Conservation (phyloP, 495 filamentous ascomycete genomes). For the Neurospora sp. region DNA sequence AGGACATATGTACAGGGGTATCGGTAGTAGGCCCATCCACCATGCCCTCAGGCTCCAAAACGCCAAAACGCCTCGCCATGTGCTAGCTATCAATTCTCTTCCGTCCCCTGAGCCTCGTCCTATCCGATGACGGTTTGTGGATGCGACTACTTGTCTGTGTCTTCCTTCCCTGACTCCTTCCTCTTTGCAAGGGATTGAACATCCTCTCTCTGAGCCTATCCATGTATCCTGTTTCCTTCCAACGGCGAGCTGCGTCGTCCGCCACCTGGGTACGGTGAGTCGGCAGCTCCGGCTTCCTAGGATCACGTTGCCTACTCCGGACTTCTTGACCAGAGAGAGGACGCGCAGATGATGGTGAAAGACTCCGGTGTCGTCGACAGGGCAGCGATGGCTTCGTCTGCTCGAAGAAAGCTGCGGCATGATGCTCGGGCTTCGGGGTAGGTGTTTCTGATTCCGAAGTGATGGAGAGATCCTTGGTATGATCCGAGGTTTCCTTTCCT, state of each 20-base stretch:
- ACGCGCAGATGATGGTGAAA: constrained; percentile 21
- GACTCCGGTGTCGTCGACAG: constrained; percentile 18
- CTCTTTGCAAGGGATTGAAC: constrained; percentile 17
- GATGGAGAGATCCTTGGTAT: constrained; percentile 3
- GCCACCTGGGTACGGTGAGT: constrained; percentile 1
- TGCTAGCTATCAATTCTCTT: constrained; percentile 19
- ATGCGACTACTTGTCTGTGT: constrained; percentile 15
- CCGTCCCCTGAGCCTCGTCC: constrained; percentile 24
- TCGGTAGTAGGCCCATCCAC: constrained; percentile 14
- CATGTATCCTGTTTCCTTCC: background rate
- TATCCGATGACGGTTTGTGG: constrained; percentile 28
- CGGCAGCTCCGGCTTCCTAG: constrained; percentile 9
- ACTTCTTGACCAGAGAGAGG: constrained; percentile 15
- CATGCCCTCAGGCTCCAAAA: constrained; percentile 7
- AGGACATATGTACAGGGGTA: constrained; percentile 23
- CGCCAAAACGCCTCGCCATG: constrained; percentile 12
- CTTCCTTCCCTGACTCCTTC: constrained; percentile 26
- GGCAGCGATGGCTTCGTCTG: constrained; percentile 18
- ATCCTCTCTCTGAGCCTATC: constrained; percentile 13
- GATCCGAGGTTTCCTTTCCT: constrained; percentile 6
- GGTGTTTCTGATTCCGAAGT: constrained; percentile 26
- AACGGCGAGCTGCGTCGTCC: background rate
- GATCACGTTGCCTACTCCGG: constrained; percentile 10
- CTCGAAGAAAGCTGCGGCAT: constrained; percentile 21
- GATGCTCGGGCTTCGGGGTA: constrained; percentile 27